phyloP scores from a whole-genome alignment of 1,139 yeast species.

The Blastobotrys persicus region DNA sequence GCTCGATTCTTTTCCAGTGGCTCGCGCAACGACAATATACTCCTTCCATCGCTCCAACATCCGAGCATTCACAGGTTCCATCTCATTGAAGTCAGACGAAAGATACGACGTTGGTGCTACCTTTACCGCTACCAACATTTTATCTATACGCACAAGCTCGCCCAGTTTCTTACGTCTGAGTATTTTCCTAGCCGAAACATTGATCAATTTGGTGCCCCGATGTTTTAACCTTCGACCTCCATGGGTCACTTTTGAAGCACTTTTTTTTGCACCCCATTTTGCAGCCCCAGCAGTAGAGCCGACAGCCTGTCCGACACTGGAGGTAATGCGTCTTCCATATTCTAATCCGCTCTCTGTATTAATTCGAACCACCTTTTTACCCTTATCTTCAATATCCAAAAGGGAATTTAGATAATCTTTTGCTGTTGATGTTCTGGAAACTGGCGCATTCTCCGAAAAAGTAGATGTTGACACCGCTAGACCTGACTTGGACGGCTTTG shows the following conservation, averaged over 20 bases:
- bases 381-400: not conserved
- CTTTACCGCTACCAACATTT: constrained; percentile 63
- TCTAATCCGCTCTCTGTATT: not conserved
- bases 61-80: constrained; percentile 52
- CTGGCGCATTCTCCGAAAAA: not conserved
- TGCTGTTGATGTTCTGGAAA: constrained; percentile 5
- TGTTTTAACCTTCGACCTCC: not conserved
- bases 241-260: not conserved
- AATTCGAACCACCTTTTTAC: constrained; percentile 2
- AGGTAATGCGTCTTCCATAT: not conserved
- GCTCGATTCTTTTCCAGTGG: constrained; percentile 46
- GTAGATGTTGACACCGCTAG: constrained; percentile 2
- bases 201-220: constrained; percentile 12
- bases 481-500: constrained; percentile 3
- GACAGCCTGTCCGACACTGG: not conserved
- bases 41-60: constrained; percentile 76
- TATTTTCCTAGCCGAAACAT: constrained; percentile 18
- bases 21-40: constrained; percentile 62
- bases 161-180: constrained; percentile 44
- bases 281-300: not conserved
- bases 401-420: constrained; percentile 3
- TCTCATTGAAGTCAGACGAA: constrained; percentile 43
- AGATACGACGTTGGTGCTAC: constrained; percentile 32
- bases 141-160: constrained; percentile 62
- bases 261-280: not conserved